These are phyloP conservation scores for Lenwebbia sp. DNA, from an alignment of 345 rosid species.

Conservation along the genomic window DNA sequence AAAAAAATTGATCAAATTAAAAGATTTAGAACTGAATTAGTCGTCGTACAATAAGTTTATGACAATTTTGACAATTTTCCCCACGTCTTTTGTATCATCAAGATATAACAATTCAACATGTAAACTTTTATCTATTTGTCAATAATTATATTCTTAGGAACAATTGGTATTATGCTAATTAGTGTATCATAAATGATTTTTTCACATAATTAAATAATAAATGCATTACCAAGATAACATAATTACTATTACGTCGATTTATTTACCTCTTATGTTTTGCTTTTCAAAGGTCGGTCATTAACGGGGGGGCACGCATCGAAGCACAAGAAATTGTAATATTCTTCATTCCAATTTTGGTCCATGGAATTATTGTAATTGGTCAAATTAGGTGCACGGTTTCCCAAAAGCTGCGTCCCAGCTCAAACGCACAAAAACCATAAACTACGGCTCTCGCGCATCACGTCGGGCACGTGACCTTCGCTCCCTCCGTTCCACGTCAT, in stretches of 20 bases:
- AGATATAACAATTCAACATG: background rate
- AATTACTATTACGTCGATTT: background rate
- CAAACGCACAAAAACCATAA: background rate
- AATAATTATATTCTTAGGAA: background rate
- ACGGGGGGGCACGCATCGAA: background rate
- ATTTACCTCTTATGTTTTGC: background rate
- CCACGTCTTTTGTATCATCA: background rate
- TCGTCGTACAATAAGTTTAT: rapidly evolving
- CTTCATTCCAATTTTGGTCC: background rate
- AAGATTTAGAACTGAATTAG: rapidly evolving
- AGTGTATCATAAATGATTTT: background rate
- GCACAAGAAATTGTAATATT: background rate
- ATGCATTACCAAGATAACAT: background rate
- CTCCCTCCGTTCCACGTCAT: background rate
- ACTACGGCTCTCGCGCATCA: background rate
- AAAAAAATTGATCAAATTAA: rapidly evolving
- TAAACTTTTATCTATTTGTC: background rate
- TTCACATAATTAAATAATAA: background rate
- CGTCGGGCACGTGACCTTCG: background rate
- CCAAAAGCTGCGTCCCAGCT: background rate
- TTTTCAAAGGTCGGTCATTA: background rate
- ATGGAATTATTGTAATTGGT: background rate
- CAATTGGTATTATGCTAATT: background rate
- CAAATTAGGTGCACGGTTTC: background rate
- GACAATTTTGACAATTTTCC: rapidly evolving